These are phyloP conservation scores for Trypanosoma scelopori DNA, from an alignment of 208 protist species.

Conservation along the genomic window DNA sequence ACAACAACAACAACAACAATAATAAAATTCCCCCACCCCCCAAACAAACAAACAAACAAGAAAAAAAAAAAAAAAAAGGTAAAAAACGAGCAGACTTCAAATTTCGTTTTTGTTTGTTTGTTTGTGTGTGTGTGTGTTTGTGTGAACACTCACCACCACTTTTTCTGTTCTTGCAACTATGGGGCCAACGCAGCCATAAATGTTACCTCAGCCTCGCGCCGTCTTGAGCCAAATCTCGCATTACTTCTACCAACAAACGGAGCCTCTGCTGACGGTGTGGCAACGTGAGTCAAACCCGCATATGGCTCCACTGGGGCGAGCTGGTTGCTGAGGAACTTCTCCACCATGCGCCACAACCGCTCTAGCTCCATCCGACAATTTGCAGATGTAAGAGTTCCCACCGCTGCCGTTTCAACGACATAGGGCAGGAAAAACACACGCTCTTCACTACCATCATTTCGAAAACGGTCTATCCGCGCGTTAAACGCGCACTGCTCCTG, in stretches of 20 bases:
- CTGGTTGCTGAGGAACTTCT: slow-evolving; percentile 8
- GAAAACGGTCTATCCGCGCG: slow-evolving; percentile 5
- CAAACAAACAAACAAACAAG: no score
- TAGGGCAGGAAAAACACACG: slow-evolving; percentile 17
- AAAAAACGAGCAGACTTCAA: background rate
- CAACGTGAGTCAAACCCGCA: background rate
- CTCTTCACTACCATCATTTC: slow-evolving; percentile 1
- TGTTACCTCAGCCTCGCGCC: slow-evolving; percentile 7
- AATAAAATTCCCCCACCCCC: no score
- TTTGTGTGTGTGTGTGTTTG: no score
- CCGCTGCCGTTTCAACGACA: slow-evolving; percentile 7
- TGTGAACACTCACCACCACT: no score
- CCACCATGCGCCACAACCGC: slow-evolving; percentile 20
- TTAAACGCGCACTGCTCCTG: slow-evolving; percentile 24
- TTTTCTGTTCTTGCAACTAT: slow-evolving; percentile 4
- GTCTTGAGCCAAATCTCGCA: background rate
- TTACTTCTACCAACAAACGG: background rate
- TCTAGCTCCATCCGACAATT: slow-evolving; percentile 4
- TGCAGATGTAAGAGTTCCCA: background rate
- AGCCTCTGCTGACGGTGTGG: background rate
- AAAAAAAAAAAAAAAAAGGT: background rate
- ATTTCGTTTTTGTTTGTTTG: no score
- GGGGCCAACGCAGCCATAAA: slow-evolving; percentile 10
- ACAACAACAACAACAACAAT: no score
- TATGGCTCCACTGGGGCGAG: background rate